phyloP scores from a whole-genome alignment of 345 rosid genomes.

The Eucalyptus regnans region DNA sequence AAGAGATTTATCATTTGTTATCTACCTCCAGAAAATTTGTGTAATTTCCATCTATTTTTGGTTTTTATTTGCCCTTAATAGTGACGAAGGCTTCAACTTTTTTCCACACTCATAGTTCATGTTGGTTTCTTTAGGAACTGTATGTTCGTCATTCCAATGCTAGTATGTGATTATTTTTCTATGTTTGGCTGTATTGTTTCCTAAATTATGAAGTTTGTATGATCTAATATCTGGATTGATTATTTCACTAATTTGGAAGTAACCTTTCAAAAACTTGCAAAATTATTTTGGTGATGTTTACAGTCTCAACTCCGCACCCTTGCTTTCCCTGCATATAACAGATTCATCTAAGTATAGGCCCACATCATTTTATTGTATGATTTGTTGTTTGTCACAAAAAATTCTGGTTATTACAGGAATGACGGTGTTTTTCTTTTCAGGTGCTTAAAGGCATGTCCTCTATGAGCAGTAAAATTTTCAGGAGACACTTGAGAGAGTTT shows the following conservation, averaged over 20 bases:
- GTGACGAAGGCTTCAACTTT: neutral
- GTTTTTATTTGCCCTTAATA: neutral
- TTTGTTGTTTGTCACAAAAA: neutral
- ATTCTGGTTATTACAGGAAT: neutral
- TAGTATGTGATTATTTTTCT: neutral
- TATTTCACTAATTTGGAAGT: neutral
- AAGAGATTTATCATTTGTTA: neutral
- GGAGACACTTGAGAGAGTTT: slow-evolving; percentile 77
- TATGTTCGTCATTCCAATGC: neutral
- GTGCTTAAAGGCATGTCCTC: slow-evolving; percentile 80
- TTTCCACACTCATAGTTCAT: neutral
- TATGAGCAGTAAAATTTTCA: slow-evolving; percentile 77
- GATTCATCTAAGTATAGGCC: neutral
- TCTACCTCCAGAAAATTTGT: neutral
- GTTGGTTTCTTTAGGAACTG: neutral
- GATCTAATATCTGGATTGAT: neutral
- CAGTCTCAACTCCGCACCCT: neutral
- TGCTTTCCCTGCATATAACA: neutral
- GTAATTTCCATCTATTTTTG: neutral
- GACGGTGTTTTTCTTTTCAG: neutral
- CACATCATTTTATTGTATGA: neutral
- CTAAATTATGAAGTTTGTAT: neutral
- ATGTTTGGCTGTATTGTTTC: neutral
- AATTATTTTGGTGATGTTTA: neutral
- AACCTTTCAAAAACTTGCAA: neutral